Evolutionary conservation across 176 grass and related monocot genomes (phyloP).

Genomic region (Chrysopogon serrulatus): DNA sequence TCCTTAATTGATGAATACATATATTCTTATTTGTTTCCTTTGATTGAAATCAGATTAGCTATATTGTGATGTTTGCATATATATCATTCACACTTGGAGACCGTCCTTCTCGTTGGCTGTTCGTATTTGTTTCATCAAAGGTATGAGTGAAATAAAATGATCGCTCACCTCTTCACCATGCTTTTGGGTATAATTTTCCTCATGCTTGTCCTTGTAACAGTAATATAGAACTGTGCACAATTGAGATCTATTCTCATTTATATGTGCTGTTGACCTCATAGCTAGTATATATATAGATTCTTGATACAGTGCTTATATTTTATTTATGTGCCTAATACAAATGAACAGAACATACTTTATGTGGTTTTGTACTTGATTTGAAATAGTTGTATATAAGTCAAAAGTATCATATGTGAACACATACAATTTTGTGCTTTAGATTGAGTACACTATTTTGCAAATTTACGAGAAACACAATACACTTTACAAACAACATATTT

Average conservation of each 20-base stretch:
- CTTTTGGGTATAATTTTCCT: background rate
- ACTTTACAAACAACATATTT: background rate
- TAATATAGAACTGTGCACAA: background rate
- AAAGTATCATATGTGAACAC: background rate
- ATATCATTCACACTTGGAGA: conserved; percentile 93
- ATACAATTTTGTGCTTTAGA: background rate
- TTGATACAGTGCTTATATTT: background rate
- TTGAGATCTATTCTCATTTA: conserved; percentile 7
- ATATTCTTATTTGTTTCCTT: conserved; percentile 26
- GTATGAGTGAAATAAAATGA: conserved; percentile 39
- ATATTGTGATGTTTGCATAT: conserved; percentile 98
- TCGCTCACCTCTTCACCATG: background rate
- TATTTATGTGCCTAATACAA: background rate
- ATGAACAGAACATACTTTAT: background rate
- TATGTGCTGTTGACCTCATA: background rate
- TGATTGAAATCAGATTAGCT: conserved; percentile 83
- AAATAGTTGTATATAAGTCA: background rate
- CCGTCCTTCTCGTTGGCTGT: conserved; percentile 43
- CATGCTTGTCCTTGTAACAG: conserved; percentile 10
- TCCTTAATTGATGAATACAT: conserved; percentile 27
- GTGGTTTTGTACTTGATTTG: background rate
- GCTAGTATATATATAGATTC: background rate
- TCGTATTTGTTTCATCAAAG: conserved; percentile 89
- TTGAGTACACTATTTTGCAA: background rate
- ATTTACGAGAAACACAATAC: background rate